phyloP scores from a whole-genome alignment of 805 yeast species.

The Jamesozyma rosinii region DNA sequence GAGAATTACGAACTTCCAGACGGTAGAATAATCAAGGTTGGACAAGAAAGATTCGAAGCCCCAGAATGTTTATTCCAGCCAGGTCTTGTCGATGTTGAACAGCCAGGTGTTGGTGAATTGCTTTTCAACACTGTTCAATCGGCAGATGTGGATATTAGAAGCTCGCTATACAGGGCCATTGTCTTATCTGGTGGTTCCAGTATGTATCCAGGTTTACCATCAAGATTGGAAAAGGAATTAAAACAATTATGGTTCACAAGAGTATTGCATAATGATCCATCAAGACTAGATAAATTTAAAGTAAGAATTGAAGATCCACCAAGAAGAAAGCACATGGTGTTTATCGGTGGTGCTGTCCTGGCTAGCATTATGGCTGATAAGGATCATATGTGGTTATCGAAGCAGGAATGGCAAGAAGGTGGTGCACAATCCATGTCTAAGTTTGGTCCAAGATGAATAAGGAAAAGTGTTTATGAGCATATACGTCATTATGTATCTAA shows the following conservation, averaged over 20 bases:
- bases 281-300: conserved; percentile 82
- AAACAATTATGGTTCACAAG: conserved; percentile 91
- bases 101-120: conserved; percentile 91
- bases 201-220: conserved; percentile 97
- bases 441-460: conserved; percentile 73
- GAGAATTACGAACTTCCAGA: conserved; percentile 92
- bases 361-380: conserved; percentile 98
- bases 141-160: conserved; percentile 88
- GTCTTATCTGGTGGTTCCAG: conserved; percentile 96
- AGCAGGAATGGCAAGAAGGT: conserved; percentile 95
- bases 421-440: conserved; percentile 79
- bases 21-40: conserved; percentile 87
- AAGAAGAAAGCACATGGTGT: conserved; percentile 97
- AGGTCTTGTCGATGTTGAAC: conserved; percentile 86
- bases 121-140: conserved; percentile 87
- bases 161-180: conserved; percentile 81
- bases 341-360: conserved; percentile 95
- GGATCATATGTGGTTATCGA: conserved; percentile 95
- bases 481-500: not conserved
- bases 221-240: conserved; percentile 88
- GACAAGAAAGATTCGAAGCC: conserved; percentile 78
- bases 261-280: conserved; percentile 78
- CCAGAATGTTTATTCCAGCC: conserved; percentile 88
- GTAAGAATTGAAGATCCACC: conserved; percentile 98
- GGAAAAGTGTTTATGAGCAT: not conserved